Conservation (phyloP, 306 rosid species). For the Cajanus cajan region DNA sequence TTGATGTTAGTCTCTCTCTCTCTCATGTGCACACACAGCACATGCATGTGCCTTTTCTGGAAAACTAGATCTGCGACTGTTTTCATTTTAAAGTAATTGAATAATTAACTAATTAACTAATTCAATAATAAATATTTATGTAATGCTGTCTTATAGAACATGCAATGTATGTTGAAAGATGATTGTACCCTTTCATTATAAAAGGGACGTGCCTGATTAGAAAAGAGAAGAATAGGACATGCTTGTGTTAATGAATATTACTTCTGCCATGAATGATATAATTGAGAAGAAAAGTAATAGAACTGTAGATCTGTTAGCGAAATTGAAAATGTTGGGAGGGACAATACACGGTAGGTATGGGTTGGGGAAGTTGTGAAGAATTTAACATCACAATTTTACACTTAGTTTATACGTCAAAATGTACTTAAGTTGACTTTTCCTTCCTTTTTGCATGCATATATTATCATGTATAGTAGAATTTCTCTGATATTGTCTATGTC, state of each 20-base stretch:
- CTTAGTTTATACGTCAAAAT: neutral
- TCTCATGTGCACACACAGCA: neutral
- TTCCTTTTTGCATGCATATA: neutral
- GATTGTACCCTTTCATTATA: neutral
- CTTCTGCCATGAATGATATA: neutral
- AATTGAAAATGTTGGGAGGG: neutral
- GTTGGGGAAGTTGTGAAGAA: neutral
- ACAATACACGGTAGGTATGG: neutral
- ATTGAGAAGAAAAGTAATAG: neutral
- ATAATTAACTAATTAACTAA: neutral
- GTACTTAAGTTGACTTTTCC: neutral
- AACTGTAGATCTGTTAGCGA: neutral
- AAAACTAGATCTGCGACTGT: neutral
- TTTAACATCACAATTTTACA: neutral
- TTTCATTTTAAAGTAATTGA: neutral
- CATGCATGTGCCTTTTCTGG: neutral
- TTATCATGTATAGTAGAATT: neutral
- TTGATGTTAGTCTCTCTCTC: slow-evolving; percentile 42
- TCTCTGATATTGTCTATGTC: slow-evolving; percentile 24
- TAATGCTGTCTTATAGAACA: neutral
- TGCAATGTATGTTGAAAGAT: neutral
- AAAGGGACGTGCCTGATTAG: neutral
- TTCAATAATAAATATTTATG: neutral
- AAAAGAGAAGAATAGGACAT: neutral
- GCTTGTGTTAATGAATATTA: neutral